Evolutionary conservation across 768 basidiomycete species (phyloP).

Genomic region (Kwoniella newhampshirensis): DNA sequence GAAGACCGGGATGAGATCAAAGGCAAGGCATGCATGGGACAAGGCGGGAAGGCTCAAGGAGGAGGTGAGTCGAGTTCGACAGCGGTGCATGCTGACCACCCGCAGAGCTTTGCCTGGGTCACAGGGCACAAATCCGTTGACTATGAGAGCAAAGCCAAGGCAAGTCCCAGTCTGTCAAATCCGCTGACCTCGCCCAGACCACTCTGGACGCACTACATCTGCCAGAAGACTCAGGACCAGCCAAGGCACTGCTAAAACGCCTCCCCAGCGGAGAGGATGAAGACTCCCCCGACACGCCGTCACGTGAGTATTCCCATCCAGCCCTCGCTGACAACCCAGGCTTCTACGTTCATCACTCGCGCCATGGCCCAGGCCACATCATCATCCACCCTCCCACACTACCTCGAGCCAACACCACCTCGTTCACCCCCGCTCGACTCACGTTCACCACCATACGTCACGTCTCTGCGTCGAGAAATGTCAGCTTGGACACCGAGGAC

Average conservation of each 20-base stretch:
- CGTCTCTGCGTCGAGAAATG: background rate
- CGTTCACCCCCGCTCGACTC: conserved; percentile 24
- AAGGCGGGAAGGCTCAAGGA: conserved; percentile 26
- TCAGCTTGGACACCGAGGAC: conserved; percentile 1
- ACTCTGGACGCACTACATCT: conserved; percentile 20
- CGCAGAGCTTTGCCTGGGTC: conserved; percentile 24
- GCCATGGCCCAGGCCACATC: conserved; percentile 32
- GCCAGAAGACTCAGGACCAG: conserved; percentile 14
- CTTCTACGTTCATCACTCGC: conserved; percentile 28
- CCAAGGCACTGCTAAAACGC: conserved; percentile 6
- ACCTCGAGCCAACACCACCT: background rate
- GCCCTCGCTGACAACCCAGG: conserved; percentile 10
- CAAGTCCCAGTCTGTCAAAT: background rate
- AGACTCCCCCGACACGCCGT: conserved; percentile 12
- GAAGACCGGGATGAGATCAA: conserved; percentile 11
- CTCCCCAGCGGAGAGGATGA: conserved; percentile 16
- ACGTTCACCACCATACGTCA: conserved; percentile 24
- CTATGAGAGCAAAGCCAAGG: conserved; percentile 20
- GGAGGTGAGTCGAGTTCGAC: conserved; percentile 21
- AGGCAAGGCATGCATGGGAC: conserved; percentile 20
- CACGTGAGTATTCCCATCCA: conserved; percentile 16
- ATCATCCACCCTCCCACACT: conserved; percentile 27
- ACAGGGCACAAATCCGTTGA: conserved; percentile 23
- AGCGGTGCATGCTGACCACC: background rate
- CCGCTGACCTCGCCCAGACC: background rate